A percentile compares a stretch with the other conserved stretches of the same genome.
These are phyloP conservation scores for Lepiota brunneoincarnata DNA, from an alignment of 768 basidiomycete species.

Conservation along the genomic window DNA sequence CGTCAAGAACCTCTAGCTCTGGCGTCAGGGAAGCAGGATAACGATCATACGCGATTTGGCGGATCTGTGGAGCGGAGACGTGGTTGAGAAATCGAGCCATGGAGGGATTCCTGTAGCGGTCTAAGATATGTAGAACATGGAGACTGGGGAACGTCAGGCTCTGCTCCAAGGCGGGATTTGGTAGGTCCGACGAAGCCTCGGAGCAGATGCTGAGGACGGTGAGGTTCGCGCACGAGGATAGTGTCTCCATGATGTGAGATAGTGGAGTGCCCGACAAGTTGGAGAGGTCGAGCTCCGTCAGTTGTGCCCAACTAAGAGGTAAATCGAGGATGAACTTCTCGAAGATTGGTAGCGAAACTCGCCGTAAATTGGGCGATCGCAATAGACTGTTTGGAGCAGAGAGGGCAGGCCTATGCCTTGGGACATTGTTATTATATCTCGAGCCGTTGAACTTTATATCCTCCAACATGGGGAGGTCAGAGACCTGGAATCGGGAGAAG, in stretches of 20 bases:
- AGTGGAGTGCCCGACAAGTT: background rate
- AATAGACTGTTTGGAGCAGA: background rate
- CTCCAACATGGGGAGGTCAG: constrained; percentile 2
- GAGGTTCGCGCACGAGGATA: background rate
- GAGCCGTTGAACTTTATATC: background rate
- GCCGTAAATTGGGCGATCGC: background rate
- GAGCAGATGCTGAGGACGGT: background rate
- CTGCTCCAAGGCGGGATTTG: background rate
- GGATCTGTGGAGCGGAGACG: background rate
- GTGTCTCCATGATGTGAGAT: background rate
- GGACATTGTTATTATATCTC: background rate
- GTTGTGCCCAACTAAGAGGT: background rate
- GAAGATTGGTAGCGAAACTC: background rate
- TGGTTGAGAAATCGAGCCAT: background rate
- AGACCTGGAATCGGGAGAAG: background rate
- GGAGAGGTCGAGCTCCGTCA: background rate
- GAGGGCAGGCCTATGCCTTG: background rate
- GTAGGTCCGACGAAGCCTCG: background rate
- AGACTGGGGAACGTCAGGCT: background rate
- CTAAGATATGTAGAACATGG: background rate
- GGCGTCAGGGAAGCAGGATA: background rate
- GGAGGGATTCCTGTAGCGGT: background rate
- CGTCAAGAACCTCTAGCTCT: background rate
- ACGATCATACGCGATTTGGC: background rate
- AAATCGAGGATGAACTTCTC: background rate